phyloP scores from a whole-genome alignment of 305 asterid species.

The Solanum hybrid region DNA sequence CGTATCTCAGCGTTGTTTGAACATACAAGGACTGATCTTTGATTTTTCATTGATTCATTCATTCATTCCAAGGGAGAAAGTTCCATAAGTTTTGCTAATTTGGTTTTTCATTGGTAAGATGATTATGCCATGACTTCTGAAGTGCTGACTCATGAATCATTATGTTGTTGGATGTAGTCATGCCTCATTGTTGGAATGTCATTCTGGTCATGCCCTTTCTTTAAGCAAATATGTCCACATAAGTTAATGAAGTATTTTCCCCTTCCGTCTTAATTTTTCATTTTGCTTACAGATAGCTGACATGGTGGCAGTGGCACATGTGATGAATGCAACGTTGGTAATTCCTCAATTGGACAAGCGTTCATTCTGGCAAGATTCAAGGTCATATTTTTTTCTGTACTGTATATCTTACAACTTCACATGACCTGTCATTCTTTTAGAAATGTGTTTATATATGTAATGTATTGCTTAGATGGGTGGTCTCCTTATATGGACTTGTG shows the following conservation, averaged over 20 bases:
- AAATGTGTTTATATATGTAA: neutral
- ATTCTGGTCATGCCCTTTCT: neutral
- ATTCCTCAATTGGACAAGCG: conserved; percentile 89
- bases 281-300: conserved; percentile 65
- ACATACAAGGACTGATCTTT: neutral
- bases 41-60: neutral
- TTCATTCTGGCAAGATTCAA: conserved; percentile 93
- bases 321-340: conserved; percentile 88
- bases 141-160: neutral
- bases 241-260: neutral
- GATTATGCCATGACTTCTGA: neutral
- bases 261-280: neutral
- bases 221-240: neutral
- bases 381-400: conserved; percentile 31
- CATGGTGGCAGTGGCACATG: conserved; percentile 94
- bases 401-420: neutral
- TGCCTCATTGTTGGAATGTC: neutral
- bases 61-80: neutral
- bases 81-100: neutral
- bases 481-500: neutral
- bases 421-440: neutral
- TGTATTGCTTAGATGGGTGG: neutral
- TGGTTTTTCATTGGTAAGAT: neutral
- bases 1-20: neutral
- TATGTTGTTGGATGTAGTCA: neutral